Evolutionary conservation across 192 early-diverging fungal genomes (phyloP), one percentile per base, ranked within the genome.

Genomic region (Umbelopsis sp.): DNA sequence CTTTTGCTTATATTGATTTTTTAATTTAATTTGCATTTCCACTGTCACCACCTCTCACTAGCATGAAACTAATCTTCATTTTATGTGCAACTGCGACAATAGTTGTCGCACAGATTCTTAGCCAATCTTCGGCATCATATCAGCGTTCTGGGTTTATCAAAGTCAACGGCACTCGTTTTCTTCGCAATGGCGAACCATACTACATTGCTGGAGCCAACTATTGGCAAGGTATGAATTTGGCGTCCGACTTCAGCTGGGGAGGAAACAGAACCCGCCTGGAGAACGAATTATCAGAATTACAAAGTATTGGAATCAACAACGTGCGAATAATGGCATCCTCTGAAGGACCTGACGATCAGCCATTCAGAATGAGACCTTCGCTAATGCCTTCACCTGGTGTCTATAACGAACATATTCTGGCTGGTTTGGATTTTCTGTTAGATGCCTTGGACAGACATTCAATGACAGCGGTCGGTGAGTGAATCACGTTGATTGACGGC

Each of bases 181-280:
- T 52, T 22, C 74, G 68, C 12, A 34, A 81, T 45, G 75, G 75
- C 16, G 51, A 71, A 20, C 49, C 69, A 24, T 82, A 84, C 54
- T 65, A 59, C 14, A 66, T 89, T 3, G 75, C 67, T 4, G 86
- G 88, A 14, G 90, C 90, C 53, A 91, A 91, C 78, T 91, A 90
- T 70, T 91, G 90, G 90, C 86, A 91, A 44, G 90, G 88, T 14
- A 91, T 91, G 90, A 89, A 91, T 78, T 78, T 91, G 24, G 87
- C 83, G 17, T 80, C 84, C 77, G 67, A 74, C 5, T 16, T 32
- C 0, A 76, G 81, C 10, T 59, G 45, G 32, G 81, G 82, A 65
- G 82, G 90, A 32, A 71, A 90, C 72, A 80, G 85, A 34, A 21
- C 71, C 2, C 84, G 89, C 1, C 76, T 91, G n/a, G 71, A 79